A percentile compares a stretch with the other conserved stretches of the same genome.
Evolutionary conservation across 2,329 filamentous ascomycete species (phyloP).

Genomic region (Fusarium sororula): DNA sequence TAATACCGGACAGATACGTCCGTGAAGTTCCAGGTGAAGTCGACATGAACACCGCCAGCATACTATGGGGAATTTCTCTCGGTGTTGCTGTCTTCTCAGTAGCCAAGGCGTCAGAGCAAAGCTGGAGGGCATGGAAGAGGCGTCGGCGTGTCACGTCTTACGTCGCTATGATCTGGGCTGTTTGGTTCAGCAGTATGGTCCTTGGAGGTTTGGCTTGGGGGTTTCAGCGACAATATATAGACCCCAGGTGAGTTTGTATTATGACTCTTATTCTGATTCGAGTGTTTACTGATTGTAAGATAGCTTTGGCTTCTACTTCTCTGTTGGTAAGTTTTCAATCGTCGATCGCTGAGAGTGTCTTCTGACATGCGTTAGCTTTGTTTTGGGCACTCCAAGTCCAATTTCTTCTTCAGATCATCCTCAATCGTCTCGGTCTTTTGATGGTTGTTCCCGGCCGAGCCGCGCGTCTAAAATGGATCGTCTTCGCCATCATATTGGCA

Average conservation of each 20-base stretch:
- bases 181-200: constrained; percentile 37
- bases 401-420: constrained; percentile 62
- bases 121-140: constrained; percentile 25
- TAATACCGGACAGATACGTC: constrained; percentile 38
- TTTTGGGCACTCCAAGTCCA: constrained; percentile 58
- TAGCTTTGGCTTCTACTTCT: constrained; percentile 39
- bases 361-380: too few species aligned
- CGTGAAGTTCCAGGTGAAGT: constrained; percentile 26
- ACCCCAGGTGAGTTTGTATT: constrained; percentile 27
- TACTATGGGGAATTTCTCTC: constrained; percentile 40
- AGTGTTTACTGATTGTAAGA: too few species aligned
- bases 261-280: too few species aligned
- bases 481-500: constrained; percentile 55
- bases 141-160: constrained; percentile 21
- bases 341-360: too few species aligned
- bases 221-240: constrained; percentile 37
- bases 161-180: constrained; percentile 35
- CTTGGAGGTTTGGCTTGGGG: constrained; percentile 36
- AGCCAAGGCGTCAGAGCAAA: constrained; percentile 19
- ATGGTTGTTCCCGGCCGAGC: constrained; percentile 51
- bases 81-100: constrained; percentile 26
- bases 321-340: background rate
- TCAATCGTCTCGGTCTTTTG: constrained; percentile 61
- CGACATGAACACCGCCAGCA: constrained; percentile 39
- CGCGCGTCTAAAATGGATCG: constrained; percentile 53